Conservation (phyloP, 148 eudicot species). For the Rhododendron kiyosumense region DNA sequence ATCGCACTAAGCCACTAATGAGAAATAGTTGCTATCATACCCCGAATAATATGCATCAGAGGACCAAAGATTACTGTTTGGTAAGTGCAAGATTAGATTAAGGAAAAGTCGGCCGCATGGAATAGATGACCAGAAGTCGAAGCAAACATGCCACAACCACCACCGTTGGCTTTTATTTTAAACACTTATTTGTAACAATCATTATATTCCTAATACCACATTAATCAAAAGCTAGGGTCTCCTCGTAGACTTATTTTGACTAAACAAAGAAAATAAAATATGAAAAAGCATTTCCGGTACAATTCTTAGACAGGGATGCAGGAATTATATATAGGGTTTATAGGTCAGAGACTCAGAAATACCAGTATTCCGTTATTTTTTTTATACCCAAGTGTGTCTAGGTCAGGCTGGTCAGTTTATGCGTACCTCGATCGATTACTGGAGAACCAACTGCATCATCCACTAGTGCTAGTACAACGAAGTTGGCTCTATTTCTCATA, state of each 20-base stretch:
- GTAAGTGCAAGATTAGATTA: neutral
- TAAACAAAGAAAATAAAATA: neutral
- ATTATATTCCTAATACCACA: neutral
- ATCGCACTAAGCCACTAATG: neutral
- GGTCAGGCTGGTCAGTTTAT: neutral
- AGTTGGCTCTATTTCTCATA: neutral
- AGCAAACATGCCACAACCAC: neutral
- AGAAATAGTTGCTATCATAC: neutral
- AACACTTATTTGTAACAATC: neutral
- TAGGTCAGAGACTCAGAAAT: neutral
- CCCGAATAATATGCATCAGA: neutral
- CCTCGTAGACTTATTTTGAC: neutral
- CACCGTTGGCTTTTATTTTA: neutral
- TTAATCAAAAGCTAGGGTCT: neutral
- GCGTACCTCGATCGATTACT: neutral
- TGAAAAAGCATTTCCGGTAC: neutral
- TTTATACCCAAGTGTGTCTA: neutral
- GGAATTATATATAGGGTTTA: neutral
- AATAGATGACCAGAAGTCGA: neutral
- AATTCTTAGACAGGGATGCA: neutral
- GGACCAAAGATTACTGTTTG: neutral
- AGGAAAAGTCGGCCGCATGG: neutral
- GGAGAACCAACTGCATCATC: neutral
- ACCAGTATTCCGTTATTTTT: neutral
- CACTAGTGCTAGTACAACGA: neutral